Evolutionary conservation across 331 rosid genomes (phyloP).

Genomic region (Quercus phellos): DNA sequence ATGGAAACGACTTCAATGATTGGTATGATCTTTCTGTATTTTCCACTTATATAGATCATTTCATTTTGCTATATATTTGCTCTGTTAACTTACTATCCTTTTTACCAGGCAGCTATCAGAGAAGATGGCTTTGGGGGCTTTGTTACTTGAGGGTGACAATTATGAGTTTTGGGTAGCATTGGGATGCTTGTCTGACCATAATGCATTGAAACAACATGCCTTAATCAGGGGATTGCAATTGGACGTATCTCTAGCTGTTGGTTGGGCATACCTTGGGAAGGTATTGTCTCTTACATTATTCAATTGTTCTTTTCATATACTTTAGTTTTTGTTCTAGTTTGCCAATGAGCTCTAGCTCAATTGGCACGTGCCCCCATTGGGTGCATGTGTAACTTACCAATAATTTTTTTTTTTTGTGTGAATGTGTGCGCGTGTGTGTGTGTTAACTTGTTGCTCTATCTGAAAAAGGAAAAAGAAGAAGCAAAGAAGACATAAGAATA

Average conservation of each 20-base stretch:
- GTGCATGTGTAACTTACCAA: too few relatives aligned
- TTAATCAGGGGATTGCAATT: slow-evolving; percentile 78
- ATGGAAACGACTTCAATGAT: slow-evolving; percentile 32
- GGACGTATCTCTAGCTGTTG: slow-evolving; percentile 76
- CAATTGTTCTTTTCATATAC: slow-evolving; percentile 2
- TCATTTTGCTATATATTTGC: slow-evolving; percentile 1
- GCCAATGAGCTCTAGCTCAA: background rate
- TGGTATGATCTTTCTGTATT: slow-evolving; percentile 46
- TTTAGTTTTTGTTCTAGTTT: background rate
- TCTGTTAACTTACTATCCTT: slow-evolving; percentile 17
- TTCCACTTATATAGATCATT: background rate
- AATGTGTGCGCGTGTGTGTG: background rate
- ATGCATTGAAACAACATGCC: slow-evolving; percentile 82
- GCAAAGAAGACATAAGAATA: background rate
- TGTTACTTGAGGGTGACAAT: slow-evolving; percentile 86
- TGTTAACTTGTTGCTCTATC: background rate
- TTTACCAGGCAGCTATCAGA: slow-evolving; percentile 66
- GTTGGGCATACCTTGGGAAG: slow-evolving; percentile 95
- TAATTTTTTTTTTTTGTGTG: background rate
- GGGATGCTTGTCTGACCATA: slow-evolving; percentile 63
- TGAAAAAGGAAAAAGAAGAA: background rate
- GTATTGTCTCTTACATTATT: slow-evolving; percentile 34
- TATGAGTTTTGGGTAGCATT: slow-evolving; percentile 85
- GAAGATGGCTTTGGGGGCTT: slow-evolving; percentile 86
- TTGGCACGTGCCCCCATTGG: too few relatives aligned